A percentile compares a stretch with the other conserved stretches of the same genome.
These are phyloP conservation scores for Leucosporidium creatinivorum DNA, from an alignment of 768 basidiomycete genomes.

Conservation along the genomic window DNA sequence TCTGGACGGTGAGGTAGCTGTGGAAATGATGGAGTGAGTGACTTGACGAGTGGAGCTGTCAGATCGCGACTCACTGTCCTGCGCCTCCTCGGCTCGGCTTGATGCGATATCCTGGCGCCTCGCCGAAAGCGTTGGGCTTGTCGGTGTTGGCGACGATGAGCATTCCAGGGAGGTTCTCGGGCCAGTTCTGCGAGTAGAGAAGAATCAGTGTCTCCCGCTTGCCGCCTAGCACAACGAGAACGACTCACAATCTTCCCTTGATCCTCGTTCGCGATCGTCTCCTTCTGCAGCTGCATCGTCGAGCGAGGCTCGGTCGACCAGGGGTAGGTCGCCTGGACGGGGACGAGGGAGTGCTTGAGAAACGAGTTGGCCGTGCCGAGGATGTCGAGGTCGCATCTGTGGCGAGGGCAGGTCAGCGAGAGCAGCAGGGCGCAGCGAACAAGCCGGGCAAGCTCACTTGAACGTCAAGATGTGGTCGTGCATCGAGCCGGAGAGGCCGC, in stretches of 20 bases:
- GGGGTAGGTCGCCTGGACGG: slow-evolving; percentile 19
- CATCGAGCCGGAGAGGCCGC: slow-evolving; percentile 33
- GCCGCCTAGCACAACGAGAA: too few species aligned
- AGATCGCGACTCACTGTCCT: background rate
- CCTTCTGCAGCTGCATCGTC: slow-evolving; percentile 36
- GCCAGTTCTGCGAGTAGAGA: slow-evolving; percentile 32
- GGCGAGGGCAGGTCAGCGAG: slow-evolving; percentile 11
- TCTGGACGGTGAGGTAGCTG: slow-evolving; percentile 36
- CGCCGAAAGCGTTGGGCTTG: slow-evolving; percentile 38
- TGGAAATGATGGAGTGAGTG: slow-evolving; percentile 13
- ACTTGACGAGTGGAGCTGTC: background rate
- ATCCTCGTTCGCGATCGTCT: slow-evolving; percentile 29
- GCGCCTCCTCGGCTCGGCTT: slow-evolving; percentile 31
- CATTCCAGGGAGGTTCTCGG: slow-evolving; percentile 31
- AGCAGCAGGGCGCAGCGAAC: background rate
- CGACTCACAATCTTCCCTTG: slow-evolving; percentile 21
- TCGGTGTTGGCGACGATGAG: slow-evolving; percentile 41
- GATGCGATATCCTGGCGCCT: slow-evolving; percentile 40
- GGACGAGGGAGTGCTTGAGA: slow-evolving; percentile 30
- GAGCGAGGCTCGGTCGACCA: slow-evolving; percentile 34
- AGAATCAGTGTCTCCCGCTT: too few species aligned
- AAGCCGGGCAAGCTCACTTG: background rate
- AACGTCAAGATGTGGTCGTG: slow-evolving; percentile 34
- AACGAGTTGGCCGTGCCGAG: slow-evolving; percentile 36
- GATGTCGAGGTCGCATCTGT: slow-evolving; percentile 33